Evolutionary conservation across 1,139 yeast species (phyloP).

Genomic region (Kurtzmaniella natalensis): DNA sequence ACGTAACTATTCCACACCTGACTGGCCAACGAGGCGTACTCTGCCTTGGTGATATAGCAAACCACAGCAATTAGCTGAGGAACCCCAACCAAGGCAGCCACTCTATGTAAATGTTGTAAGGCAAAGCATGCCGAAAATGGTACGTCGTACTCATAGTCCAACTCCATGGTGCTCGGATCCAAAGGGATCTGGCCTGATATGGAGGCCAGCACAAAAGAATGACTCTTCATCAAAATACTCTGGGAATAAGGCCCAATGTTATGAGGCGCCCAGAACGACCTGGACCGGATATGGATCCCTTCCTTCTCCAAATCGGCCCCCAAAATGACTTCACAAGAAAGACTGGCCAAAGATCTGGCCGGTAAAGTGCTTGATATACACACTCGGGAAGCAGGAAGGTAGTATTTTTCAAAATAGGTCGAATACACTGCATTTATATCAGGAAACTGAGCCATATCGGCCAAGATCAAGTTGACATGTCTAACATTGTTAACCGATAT

Average conservation of each 20-base stretch:
- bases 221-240: conserved; percentile 48
- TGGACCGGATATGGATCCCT: conserved; percentile 86
- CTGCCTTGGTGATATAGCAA: conserved; percentile 47
- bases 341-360: conserved; percentile 33
- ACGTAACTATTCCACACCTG: conserved; percentile 38
- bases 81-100: conserved; percentile 52
- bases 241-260: conserved; percentile 98
- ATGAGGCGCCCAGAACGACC: conserved; percentile 97
- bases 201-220: conserved; percentile 42
- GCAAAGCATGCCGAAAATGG: conserved; percentile 46
- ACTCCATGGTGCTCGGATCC: conserved; percentile 64
- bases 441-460: conserved; percentile 61
- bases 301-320: conserved; percentile 23
- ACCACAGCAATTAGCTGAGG: conserved; percentile 40
- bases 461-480: conserved; percentile 55
- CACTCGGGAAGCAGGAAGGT: conserved; percentile 81
- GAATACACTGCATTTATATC: conserved; percentile 59
- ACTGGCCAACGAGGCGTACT: conserved; percentile 23
- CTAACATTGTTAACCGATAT: conserved; percentile 41
- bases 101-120: conserved; percentile 69
- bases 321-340: conserved; percentile 50
- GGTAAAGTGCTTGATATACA: conserved; percentile 66
- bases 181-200: conserved; percentile 94
- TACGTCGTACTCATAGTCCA: conserved; percentile 20
- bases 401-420: conserved; percentile 47